Base-by-base conservation (phyloP, 352 stramenopile genomes). In the Phytophthora cryptogea region DNA sequence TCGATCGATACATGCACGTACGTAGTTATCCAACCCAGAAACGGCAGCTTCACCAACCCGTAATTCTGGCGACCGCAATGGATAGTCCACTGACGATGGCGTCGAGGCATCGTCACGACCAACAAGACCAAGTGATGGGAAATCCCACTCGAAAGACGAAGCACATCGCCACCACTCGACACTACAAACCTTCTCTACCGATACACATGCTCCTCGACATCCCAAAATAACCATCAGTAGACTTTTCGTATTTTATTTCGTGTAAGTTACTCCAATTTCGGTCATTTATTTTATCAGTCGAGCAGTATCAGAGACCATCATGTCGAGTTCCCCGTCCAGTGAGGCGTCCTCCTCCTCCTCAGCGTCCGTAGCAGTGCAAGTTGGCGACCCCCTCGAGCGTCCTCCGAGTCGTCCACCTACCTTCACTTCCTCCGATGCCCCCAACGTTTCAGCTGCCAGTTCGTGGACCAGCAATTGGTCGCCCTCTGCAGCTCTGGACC, bases 381-480 rank as follows among this genome's bases (percentile, higher is more conserved):
- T 66, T 5, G 11, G 43, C 8, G 32, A 35, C 0, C 30, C 31
- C 37, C 55, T 13, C 17, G 32, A 48, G 49, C 42, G 10, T 39
- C 20, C 43, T 28, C 54, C 60, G 54, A 65, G 17, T 30, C 33
- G 31, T 8, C 39, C 35, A n/a, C 36, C 44, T 39, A 7, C 4
- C 35, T 14, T 39, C 28, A 41, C 23, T 8, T 36, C 43, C 47
- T 36, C 43, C 47, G 13, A 13, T 40, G 7, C 31, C 11, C 26
- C 35, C 54, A 51, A 35, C 36, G 26, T 32, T 8, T 17, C 28
- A n/a, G 41, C 46, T 36, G 23, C 32, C 17, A 54, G 32, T 33
- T 61, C 42, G 17, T 72, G 64, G 64, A 23, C 59, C n/a, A 57
- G 42, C 16, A 17, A 14, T 1, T 68, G 48, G 53, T 70, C 63